Percentiles rank a stretch among this genome's conserved stretches.
These are phyloP conservation scores for Penicillium corylophilum DNA, from an alignment of 2,329 filamentous ascomycete genomes.

Conservation along the genomic window DNA sequence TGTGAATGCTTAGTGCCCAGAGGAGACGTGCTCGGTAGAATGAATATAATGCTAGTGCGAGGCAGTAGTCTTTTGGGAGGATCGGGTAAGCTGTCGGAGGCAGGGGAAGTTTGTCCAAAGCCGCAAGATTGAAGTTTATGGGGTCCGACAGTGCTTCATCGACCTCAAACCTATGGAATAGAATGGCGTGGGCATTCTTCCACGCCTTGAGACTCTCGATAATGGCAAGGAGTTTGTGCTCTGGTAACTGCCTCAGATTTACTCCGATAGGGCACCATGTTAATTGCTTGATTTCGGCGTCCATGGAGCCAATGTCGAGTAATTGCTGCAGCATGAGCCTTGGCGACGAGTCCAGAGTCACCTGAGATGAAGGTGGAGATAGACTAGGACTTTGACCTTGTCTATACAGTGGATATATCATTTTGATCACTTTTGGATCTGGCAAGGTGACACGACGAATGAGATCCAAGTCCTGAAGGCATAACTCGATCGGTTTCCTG, in stretches of 20 bases:
- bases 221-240: slow-evolving; percentile 2
- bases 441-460: slow-evolving; percentile 15
- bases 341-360: not conserved
- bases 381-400: not conserved
- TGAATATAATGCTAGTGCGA: slow-evolving; percentile 4
- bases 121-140: not conserved
- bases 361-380: not conserved
- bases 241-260: slow-evolving; percentile 1
- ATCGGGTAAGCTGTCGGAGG: not conserved
- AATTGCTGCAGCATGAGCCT: slow-evolving; percentile 7
- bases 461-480: slow-evolving; percentile 13
- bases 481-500: slow-evolving; percentile 4
- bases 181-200: slow-evolving; percentile 1
- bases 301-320: slow-evolving; percentile 9
- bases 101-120: slow-evolving; percentile 1
- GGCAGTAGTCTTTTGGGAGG: slow-evolving; percentile 1
- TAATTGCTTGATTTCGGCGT: slow-evolving; percentile 8
- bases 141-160: not conserved
- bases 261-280: slow-evolving; percentile 5
- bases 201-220: slow-evolving; percentile 2
- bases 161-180: not conserved
- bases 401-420: not conserved
- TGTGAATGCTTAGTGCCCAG: slow-evolving; percentile 7
- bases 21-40: slow-evolving; percentile 8
- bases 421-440: slow-evolving; percentile 3